Evolutionary conservation across 805 yeast genomes (phyloP), one percentile per base, ranked within the genome.

Genomic region (Barnettozyma botsteinii): DNA sequence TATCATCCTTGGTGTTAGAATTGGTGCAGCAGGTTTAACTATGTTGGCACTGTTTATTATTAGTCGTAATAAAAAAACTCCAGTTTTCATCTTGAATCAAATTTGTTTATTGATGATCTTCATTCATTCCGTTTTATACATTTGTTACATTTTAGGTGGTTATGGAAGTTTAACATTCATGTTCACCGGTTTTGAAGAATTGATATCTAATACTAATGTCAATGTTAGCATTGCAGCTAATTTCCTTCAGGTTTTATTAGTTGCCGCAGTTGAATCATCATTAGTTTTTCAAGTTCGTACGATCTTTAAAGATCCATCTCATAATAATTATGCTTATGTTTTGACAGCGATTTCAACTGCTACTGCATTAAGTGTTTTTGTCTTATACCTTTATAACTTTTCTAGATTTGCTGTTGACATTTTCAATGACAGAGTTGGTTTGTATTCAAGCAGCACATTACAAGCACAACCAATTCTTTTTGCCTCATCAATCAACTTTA

Each of bases 21-120:
- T 80, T 28, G 86, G 86, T 12, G 68, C 79, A 30, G 70, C 77
- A 2, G 60, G 64, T 7, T 43, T 73, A 2, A 68, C 79, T 5
- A 54, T 75, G 38, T 57, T 72, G 11, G 56, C 70, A 5, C 60
- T 79, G 31, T 67, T 72, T 51, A 56, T 79, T 42, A 60, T 73
- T 7, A 67, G 77, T 2, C 72, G 70, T 40, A 75, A 72, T 43
- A 75, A 70, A 50, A 70, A 60, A 18, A 76, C 89, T 0, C 85
- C 88, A 7, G 74, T 87, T 22, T 91, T 86, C 57, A 57, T 79
- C n/a, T 61, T 87, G 33, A 88, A 89, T 59, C 79, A 79, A 55
- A 37, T 68, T 3, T 75, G 84, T 25, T 64, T 91, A 38, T 36
- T 75, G 3, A 55, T 78, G 5, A 61, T 81, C 38, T 58, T 81